Evolutionary conservation across 768 basidiomycete species (phyloP).

Genomic region (Hygrophoropsis aurantiaca): DNA sequence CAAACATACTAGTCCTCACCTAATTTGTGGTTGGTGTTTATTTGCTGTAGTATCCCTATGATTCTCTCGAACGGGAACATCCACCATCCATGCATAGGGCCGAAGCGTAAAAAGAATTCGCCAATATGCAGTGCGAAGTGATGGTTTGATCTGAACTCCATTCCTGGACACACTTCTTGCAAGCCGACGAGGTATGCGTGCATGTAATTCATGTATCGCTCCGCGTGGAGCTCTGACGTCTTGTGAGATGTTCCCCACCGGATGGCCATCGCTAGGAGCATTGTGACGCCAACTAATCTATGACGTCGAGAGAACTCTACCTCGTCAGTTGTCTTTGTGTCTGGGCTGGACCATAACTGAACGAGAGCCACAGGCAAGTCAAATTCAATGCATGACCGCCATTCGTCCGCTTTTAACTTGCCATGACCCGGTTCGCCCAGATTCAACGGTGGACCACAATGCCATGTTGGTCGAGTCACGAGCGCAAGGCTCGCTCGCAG

Average conservation of each 20-base stretch:
- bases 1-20: constrained; percentile 10
- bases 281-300: constrained; percentile 22
- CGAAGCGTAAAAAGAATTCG: constrained; percentile 24
- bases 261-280: constrained; percentile 31
- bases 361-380: constrained; percentile 27
- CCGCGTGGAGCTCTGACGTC: constrained; percentile 13
- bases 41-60: constrained; percentile 23
- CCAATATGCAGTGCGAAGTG: constrained; percentile 32
- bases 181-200: constrained; percentile 22
- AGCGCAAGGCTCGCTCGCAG: background rate
- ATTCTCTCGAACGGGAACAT: constrained; percentile 31
- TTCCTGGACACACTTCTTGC: constrained; percentile 13
- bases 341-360: constrained; percentile 23
- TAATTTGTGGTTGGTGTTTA: constrained; percentile 21
- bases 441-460: constrained; percentile 19
- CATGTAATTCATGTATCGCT: constrained; percentile 22
- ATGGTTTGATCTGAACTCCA: constrained; percentile 26
- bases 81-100: constrained; percentile 36
- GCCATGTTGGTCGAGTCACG: constrained; percentile 18
- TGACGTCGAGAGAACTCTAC: background rate
- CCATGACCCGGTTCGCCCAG: constrained; percentile 24
- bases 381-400: constrained; percentile 23
- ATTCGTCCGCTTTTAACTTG: constrained; percentile 35
- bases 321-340: background rate
- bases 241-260: constrained; percentile 16